These are phyloP conservation scores for Sanghuangporus baumii DNA, from an alignment of 1,284 basidiomycete species.

Conservation along the genomic window DNA sequence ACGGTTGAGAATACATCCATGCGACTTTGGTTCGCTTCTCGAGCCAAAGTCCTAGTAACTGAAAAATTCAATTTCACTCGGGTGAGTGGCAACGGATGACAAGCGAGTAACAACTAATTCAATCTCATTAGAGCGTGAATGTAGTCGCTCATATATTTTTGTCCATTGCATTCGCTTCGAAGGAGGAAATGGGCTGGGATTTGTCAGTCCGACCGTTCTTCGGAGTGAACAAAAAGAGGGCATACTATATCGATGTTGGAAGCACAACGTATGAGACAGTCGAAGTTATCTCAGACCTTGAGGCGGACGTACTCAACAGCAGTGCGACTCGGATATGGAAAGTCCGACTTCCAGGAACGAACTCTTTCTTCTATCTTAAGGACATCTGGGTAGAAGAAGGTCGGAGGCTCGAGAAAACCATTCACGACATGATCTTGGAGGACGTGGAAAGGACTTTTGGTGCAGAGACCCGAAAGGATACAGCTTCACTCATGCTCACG, in stretches of 20 bases:
- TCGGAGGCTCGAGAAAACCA: neutral
- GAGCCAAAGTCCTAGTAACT: neutral
- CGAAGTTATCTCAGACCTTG: conserved; percentile 2
- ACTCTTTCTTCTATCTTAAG: neutral
- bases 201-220: neutral
- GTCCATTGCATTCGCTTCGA: conserved; percentile 2
- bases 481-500: neutral
- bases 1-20: conserved; percentile 15
- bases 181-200: conserved; percentile 7
- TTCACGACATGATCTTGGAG: neutral
- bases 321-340: neutral
- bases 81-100: neutral
- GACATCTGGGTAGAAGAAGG: conserved; percentile 1
- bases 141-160: neutral
- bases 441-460: neutral
- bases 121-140: neutral
- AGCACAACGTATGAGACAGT: neutral
- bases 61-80: conserved; percentile 1
- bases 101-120: neutral
- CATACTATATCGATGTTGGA: neutral
- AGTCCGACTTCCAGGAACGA: neutral
- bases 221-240: neutral
- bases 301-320: neutral
- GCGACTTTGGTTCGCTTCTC: conserved; percentile 14
- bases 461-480: neutral